Evolutionary conservation across 352 stramenopile species (phyloP).

Genomic region (Globisporangium recalcitrans): DNA sequence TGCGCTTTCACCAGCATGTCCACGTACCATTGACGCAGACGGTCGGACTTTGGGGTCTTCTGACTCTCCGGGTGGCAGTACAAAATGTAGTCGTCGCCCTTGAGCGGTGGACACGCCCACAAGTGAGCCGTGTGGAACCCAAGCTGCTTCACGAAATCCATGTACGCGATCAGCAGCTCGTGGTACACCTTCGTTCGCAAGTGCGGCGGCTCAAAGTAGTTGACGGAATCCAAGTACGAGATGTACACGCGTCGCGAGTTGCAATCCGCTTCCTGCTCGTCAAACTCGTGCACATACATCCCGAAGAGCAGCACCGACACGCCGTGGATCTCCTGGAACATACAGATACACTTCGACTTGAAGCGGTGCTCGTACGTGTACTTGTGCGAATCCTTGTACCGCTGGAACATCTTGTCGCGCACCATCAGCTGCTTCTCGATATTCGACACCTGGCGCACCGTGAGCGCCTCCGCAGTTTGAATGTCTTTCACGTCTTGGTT

Average conservation of each 20-base stretch:
- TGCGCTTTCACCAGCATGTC: constrained; percentile 87
- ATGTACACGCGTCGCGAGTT: constrained; percentile 97
- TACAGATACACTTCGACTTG: constrained; percentile 98
- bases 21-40: constrained; percentile 95
- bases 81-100: constrained; percentile 99
- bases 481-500: constrained; percentile 85
- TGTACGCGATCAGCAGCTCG: constrained; percentile 97
- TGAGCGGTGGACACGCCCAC: constrained; percentile 98
- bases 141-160: constrained; percentile 96
- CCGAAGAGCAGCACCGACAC: constrained; percentile 99
- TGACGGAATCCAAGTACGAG: constrained; percentile 99
- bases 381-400: constrained; percentile 90
- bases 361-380: constrained; percentile 88
- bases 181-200: constrained; percentile 99
- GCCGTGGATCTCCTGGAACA: constrained; percentile 99
- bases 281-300: constrained; percentile 99
- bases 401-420: constrained; percentile 92
- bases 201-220: constrained; percentile 96
- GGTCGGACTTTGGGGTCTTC: constrained; percentile 98
- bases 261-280: constrained; percentile 93
- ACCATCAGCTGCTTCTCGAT: constrained; percentile 95
- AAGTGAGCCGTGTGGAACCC: constrained; percentile 98
- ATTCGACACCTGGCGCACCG: constrained; percentile 93
- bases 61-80: constrained; percentile 99
- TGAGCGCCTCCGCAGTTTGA: constrained; percentile 88